Evolutionary conservation across 2,329 filamentous ascomycete genomes (phyloP).

Genomic region (Chaetomiaceae sp.): DNA sequence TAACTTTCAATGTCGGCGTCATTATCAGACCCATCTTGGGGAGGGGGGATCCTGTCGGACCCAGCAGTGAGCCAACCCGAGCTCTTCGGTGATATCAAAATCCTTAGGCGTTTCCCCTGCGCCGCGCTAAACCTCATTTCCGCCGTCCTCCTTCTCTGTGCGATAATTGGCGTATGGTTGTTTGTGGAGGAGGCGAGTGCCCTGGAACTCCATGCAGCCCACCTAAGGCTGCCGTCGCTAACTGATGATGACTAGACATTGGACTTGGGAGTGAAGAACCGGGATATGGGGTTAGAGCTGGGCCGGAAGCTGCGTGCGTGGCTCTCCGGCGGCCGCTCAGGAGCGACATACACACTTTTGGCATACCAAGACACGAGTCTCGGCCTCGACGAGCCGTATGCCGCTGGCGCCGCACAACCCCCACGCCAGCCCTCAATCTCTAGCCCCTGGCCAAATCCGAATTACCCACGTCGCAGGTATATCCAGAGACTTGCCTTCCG

Average conservation of each 20-base stretch:
- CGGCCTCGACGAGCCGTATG: conserved; percentile 31
- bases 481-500: conserved; percentile 48
- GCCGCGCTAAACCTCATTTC: conserved; percentile 52
- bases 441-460: background rate
- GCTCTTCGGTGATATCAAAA: conserved; percentile 43
- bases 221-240: conserved; percentile 11
- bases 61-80: conserved; percentile 40
- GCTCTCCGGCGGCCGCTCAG: conserved; percentile 17
- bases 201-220: background rate
- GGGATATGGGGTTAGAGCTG: conserved; percentile 41
- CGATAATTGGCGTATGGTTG: conserved; percentile 44
- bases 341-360: conserved; percentile 34
- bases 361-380: conserved; percentile 30
- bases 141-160: conserved; percentile 42
- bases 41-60: conserved; percentile 43
- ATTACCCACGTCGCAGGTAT: conserved; percentile 33
- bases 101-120: conserved; percentile 50
- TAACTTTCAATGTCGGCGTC: conserved; percentile 68
- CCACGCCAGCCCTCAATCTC: conserved; percentile 3
- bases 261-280: conserved; percentile 39
- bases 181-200: conserved; percentile 46
- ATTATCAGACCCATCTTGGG: conserved; percentile 54
- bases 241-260: conserved; percentile 37
- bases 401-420: conserved; percentile 10
- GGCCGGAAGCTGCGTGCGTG: conserved; percentile 35